phyloP scores from a whole-genome alignment of 148 eudicot genomes.

The Linanthus parryae region DNA sequence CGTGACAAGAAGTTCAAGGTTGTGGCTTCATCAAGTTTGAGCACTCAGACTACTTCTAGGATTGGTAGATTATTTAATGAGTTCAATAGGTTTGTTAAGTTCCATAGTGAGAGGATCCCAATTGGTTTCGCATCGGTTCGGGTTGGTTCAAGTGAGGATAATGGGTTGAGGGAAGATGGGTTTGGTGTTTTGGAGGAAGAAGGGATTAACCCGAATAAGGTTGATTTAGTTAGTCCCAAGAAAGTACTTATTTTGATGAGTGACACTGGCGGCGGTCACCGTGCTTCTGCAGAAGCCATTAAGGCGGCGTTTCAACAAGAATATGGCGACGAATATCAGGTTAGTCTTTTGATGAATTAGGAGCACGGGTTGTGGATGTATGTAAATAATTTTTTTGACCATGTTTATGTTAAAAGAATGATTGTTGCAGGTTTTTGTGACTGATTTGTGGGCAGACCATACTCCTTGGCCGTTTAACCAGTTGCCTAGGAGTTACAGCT shows the following conservation, averaged over 20 bases:
- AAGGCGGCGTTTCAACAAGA: conserved; percentile 68
- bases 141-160: conserved; percentile 31
- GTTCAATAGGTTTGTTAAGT: conserved; percentile 58
- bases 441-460: conserved; percentile 96
- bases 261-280: conserved; percentile 98
- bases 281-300: conserved; percentile 98
- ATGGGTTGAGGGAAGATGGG: conserved; percentile 44
- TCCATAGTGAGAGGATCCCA: conserved; percentile 75
- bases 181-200: conserved; percentile 47
- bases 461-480: conserved; percentile 99
- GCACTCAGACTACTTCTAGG: conserved; percentile 31
- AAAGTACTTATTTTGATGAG: conserved; percentile 96
- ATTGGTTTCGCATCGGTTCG: conserved; percentile 71
- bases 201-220: conserved; percentile 32
- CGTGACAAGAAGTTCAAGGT: conserved; percentile 28
- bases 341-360: conserved; percentile 10
- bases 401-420: conserved; percentile 37
- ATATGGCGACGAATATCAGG: conserved; percentile 90
- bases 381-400: conserved; percentile 25
- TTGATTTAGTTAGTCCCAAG: conserved; percentile 36
- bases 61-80: conserved; percentile 39
- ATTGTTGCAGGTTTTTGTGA: conserved; percentile 80
- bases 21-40: conserved; percentile 47
- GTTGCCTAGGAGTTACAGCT: conserved; percentile 91
- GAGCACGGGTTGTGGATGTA: not conserved